Evolutionary conservation across 2,329 filamentous ascomycete species (phyloP).

Genomic region (Sporothrix pallida): DNA sequence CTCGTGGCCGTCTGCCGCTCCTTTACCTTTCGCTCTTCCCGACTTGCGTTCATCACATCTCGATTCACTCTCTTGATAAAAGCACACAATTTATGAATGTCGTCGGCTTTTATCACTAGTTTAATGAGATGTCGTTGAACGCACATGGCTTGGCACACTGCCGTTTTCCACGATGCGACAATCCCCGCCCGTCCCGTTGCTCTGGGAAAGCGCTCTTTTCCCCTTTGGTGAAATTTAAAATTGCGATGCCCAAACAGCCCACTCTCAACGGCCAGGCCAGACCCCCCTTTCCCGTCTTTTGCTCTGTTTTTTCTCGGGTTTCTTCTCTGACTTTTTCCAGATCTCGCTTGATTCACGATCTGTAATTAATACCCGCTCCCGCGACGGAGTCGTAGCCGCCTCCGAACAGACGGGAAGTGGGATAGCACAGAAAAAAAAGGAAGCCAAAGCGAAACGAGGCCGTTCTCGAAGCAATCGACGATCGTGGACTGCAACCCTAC

Average conservation of each 20-base stretch:
- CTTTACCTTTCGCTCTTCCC: neutral
- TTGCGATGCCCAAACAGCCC: slow-evolving; percentile 21
- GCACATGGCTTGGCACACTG: neutral
- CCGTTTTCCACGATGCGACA: slow-evolving; percentile 15
- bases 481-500: neutral
- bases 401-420: neutral
- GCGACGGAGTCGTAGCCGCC: slow-evolving; percentile 19
- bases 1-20: slow-evolving; percentile 2
- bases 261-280: neutral
- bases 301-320: neutral
- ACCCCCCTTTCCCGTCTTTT: neutral
- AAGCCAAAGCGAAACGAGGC: neutral
- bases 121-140: slow-evolving; percentile 17
- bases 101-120: neutral
- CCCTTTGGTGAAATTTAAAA: slow-evolving; percentile 29
- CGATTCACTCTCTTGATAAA: neutral
- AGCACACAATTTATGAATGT: neutral
- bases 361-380: slow-evolving; percentile 26
- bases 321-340: neutral
- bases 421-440: neutral
- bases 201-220: slow-evolving; percentile 17
- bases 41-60: neutral
- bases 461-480: slow-evolving; percentile 2
- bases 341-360: slow-evolving; percentile 26
- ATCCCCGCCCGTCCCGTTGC: slow-evolving; percentile 17